These are phyloP conservation scores for Bryoglossum gracile DNA, from an alignment of 495 filamentous ascomycete genomes.

Conservation along the genomic window DNA sequence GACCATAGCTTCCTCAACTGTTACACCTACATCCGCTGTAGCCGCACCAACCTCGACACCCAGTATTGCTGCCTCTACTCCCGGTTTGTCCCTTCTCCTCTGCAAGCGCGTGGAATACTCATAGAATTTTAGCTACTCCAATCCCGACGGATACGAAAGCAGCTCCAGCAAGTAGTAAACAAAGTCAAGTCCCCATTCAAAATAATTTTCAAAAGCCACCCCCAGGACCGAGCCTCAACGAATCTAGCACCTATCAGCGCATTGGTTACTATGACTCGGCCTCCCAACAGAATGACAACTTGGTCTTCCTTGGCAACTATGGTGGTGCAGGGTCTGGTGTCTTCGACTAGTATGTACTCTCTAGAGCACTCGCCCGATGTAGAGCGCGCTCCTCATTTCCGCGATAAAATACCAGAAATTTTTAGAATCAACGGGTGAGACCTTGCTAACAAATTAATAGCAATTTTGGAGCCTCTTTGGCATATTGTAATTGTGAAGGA, in stretches of 20 bases:
- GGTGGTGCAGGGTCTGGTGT: conserved; percentile 53
- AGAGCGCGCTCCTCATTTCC: background rate
- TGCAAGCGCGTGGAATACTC: too few relatives aligned
- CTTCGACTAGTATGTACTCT: conserved; percentile 44
- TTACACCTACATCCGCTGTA: conserved; percentile 13
- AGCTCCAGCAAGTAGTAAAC: too few relatives aligned
- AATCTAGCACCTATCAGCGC: conserved; percentile 27
- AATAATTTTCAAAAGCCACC: background rate
- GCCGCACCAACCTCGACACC: too few relatives aligned
- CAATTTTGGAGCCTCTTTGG: conserved; percentile 55
- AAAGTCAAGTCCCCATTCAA: too few relatives aligned
- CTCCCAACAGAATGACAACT: conserved; percentile 39
- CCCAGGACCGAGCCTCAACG: background rate
- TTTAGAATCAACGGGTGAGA: too few relatives aligned
- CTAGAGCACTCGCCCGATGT: background rate
- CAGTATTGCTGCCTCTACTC: background rate
- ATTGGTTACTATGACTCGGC: conserved; percentile 51
- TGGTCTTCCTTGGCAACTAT: conserved; percentile 60
- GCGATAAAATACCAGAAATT: too few relatives aligned
- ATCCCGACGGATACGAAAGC: background rate
- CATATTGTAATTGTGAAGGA: conserved; percentile 48
- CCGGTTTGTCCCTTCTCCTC: too few relatives aligned
- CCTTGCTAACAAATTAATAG: conserved; percentile 21
- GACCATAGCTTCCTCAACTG: conserved; percentile 12
- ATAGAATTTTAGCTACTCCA: conserved; percentile 1